These are phyloP conservation scores for Naematelia aurantialba DNA, from an alignment of 768 basidiomycete species.

Conservation along the genomic window DNA sequence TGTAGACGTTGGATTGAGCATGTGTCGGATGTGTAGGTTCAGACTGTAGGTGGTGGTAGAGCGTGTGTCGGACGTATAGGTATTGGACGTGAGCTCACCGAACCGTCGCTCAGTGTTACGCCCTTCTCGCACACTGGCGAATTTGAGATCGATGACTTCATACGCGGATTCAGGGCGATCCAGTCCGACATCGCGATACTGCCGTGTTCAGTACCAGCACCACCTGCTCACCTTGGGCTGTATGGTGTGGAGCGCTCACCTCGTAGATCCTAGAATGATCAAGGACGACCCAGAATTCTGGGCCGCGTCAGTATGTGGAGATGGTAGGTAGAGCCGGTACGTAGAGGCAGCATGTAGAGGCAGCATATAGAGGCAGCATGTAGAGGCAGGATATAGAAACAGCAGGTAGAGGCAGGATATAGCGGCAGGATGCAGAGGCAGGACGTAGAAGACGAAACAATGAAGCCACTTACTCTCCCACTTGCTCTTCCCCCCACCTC, in stretches of 20 bases:
- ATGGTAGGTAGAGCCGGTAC: not conserved
- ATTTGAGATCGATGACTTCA: slow-evolving; percentile 47
- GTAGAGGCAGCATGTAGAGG: not conserved
- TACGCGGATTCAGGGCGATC: slow-evolving; percentile 37
- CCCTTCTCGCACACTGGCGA: slow-evolving; percentile 49
- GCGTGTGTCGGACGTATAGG: too few relatives aligned
- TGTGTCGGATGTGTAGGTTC: not conserved
- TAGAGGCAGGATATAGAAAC: not conserved
- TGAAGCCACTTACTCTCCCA: slow-evolving; percentile 46
- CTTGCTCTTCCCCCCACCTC: slow-evolving; percentile 34
- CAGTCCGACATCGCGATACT: slow-evolving; percentile 42
- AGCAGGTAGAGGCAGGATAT: too few relatives aligned
- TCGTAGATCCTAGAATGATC: slow-evolving; percentile 48
- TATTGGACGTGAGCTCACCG: too few relatives aligned
- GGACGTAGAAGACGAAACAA: not conserved
- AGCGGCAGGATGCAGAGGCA: not conserved
- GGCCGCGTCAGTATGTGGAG: not conserved
- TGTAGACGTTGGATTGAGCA: too few relatives aligned
- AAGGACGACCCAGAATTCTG: slow-evolving; percentile 49
- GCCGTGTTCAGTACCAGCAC: not conserved
- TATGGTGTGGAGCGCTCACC: slow-evolving; percentile 15
- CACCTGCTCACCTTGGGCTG: too few relatives aligned
- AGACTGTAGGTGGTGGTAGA: too few relatives aligned
- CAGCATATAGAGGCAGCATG: not conserved
- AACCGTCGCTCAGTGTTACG: slow-evolving; percentile 47